These are phyloP conservation scores for Babesia caballi DNA, from an alignment of 169 alveolate species.

Conservation along the genomic window DNA sequence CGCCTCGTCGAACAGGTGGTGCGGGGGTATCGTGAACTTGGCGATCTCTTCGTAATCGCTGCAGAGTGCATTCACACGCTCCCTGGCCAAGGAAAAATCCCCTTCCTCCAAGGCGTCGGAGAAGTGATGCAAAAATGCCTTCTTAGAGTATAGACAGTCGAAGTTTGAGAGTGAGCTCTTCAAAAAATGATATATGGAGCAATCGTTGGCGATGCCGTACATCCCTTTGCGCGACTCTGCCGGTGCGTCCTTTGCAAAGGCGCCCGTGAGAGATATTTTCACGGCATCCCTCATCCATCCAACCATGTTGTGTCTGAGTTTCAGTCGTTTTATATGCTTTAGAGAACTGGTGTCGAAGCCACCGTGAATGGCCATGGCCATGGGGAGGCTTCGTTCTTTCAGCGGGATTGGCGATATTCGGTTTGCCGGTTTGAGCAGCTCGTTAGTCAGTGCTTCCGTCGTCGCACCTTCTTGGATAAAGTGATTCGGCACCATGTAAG, in stretches of 20 bases:
- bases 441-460: constrained; percentile 19
- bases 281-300: constrained; percentile 49
- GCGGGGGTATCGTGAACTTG: constrained; percentile 10
- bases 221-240: not conserved
- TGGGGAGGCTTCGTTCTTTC: constrained; percentile 2
- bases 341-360: not conserved
- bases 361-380: constrained; percentile 28
- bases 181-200: constrained; percentile 30
- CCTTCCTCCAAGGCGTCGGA: constrained; percentile 14
- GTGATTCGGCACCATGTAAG: constrained; percentile 18
- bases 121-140: constrained; percentile 59
- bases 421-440: not conserved
- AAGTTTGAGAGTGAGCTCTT: constrained; percentile 17
- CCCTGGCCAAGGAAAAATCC: constrained; percentile 10
- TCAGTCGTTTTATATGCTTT: constrained; percentile 12
- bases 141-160: constrained; percentile 31
- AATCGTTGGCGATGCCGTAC: constrained; percentile 22
- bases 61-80: not conserved
- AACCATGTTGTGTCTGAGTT: constrained; percentile 35
- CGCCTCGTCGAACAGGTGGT: not conserved
- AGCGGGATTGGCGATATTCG: constrained; percentile 44
- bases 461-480: not conserved
- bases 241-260: not conserved
- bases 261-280: not conserved
- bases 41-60: not conserved